Base-by-base conservation (phyloP, 1,284 basidiomycete genomes). In the Malassezia arunalokei region DNA sequence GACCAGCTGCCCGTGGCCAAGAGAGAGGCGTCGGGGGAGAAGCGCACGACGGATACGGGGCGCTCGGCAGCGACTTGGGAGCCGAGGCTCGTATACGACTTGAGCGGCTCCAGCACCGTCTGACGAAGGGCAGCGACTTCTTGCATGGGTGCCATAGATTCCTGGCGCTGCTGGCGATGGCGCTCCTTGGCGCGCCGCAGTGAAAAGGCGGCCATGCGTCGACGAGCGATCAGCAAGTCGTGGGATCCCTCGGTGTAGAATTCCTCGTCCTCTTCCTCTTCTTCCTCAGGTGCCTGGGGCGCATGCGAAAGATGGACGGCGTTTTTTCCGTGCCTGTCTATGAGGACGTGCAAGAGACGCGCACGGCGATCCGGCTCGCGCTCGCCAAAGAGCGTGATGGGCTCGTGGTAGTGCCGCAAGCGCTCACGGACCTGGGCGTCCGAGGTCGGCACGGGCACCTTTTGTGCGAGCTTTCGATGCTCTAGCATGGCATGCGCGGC, bases 11-110 rank as follows among this genome's bases (percentile, higher is more conserved):
- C 89, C 0, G 92, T 94, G 1, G 89, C 86, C 28, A 98, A 78
- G 41, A 87, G 79, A 67, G 86, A 76, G 61, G 84, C 85, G 71
- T 95, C 85, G 5, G 94, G 94, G 1, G 92, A 83, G 74, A 98
- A 98, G 24, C 94, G 84, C 29, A 95, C 87, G 75, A 87, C 84
- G 1, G 89, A 86, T 57, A 98, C 82, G 1, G 92, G 90, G 44
- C 94, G 81, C 59, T 94, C 89, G 70, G 95, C 94, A 46, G 90
- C 92, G 63, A 96, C 89, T 78, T 98, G 94, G 0, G 92, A 95
- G 27, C 94, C 94, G 41, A 96, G 80, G 65, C 88, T 92, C 43
- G 83, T 80, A 73, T 86, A 91, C 70, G 83, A 87, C 77, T 94
- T 91, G 57, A 98, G 82, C 60, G 91, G 83, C 1, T 80, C 78